Conservation (phyloP, 2,329 filamentous ascomycete genomes). For the Talaromyces albobiverticillius region DNA sequence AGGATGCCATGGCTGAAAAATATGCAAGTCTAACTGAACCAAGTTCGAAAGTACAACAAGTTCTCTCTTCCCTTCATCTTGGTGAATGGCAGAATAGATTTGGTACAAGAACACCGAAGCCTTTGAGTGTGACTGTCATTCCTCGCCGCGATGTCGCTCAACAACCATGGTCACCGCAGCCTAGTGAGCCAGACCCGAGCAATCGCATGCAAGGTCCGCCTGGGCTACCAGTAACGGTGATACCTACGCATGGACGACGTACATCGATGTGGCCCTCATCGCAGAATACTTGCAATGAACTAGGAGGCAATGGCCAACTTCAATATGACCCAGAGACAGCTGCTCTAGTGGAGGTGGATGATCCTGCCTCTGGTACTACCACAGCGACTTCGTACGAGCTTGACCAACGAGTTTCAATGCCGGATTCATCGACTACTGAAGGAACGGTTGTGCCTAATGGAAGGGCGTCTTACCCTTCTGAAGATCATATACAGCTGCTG, state of each 20-base stretch:
- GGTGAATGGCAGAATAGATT: slow-evolving; percentile 18
- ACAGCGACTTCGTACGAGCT: slow-evolving; percentile 2
- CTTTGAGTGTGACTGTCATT: slow-evolving; percentile 59
- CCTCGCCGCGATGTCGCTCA: slow-evolving; percentile 56
- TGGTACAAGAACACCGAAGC: slow-evolving; percentile 26
- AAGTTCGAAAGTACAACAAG: slow-evolving; percentile 4
- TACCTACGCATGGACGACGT: slow-evolving; percentile 56
- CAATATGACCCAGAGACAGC: slow-evolving; percentile 39
- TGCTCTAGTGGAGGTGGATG: slow-evolving; percentile 33
- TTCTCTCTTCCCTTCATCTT: slow-evolving; percentile 2
- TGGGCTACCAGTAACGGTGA: slow-evolving; percentile 53
- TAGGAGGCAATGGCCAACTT: slow-evolving; percentile 24
- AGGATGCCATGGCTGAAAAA: slow-evolving; percentile 7
- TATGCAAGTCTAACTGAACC: background rate
- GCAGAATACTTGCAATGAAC: slow-evolving; percentile 20
- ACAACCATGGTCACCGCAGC: slow-evolving; percentile 53
- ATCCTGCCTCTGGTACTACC: slow-evolving; percentile 14
- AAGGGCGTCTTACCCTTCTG: background rate
- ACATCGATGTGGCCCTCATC: slow-evolving; percentile 53
- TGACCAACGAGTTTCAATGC: background rate
- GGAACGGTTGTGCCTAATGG: background rate
- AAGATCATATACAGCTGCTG: background rate
- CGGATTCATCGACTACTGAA: background rate
- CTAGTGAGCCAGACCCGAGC: background rate
- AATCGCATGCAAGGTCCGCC: background rate